phyloP scores from a whole-genome alignment of 768 basidiomycete genomes.

The Kockovaella imperatae region DNA sequence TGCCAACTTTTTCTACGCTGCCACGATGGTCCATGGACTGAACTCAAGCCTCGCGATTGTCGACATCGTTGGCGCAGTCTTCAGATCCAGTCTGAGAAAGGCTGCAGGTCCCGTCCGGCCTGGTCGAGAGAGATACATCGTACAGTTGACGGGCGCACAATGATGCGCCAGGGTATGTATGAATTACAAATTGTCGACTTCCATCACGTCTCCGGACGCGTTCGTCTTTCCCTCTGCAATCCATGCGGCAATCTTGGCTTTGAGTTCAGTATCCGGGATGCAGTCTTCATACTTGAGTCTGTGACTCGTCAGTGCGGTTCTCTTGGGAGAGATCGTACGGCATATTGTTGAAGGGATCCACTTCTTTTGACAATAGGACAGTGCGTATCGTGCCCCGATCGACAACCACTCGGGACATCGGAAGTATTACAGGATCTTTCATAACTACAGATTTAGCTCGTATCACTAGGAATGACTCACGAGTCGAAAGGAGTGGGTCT shows the following conservation, averaged over 20 bases:
- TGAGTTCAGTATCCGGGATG: conserved; percentile 58
- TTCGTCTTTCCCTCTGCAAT: conserved; percentile 52
- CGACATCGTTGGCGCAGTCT: conserved; percentile 75
- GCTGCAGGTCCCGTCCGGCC: neutral
- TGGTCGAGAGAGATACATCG: neutral
- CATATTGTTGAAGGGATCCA: conserved; percentile 90
- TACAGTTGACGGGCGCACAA: neutral
- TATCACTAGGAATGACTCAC: conserved; percentile 7
- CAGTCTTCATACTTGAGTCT: conserved; percentile 41
- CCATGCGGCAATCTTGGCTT: conserved; percentile 65
- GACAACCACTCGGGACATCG: conserved; percentile 67
- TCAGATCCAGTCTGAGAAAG: conserved; percentile 37
- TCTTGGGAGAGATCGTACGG: conserved; percentile 54
- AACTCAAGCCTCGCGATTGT: conserved; percentile 75
- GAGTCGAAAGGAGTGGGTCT: conserved; percentile 9
- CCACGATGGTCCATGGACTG: conserved; percentile 85
- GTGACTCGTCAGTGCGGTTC: neutral
- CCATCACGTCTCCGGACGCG: conserved; percentile 30
- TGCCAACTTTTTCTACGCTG: conserved; percentile 96
- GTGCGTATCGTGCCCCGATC: conserved; percentile 92
- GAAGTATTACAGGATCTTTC: conserved; percentile 87
- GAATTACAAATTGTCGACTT: conserved; percentile 30
- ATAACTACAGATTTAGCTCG: conserved; percentile 57
- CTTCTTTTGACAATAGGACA: conserved; percentile 79
- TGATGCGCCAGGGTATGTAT: neutral